Percentiles rank a stretch among this genome's conserved stretches.
Conservation (phyloP, 106 monocot species). For the Acorus calamus region DNA sequence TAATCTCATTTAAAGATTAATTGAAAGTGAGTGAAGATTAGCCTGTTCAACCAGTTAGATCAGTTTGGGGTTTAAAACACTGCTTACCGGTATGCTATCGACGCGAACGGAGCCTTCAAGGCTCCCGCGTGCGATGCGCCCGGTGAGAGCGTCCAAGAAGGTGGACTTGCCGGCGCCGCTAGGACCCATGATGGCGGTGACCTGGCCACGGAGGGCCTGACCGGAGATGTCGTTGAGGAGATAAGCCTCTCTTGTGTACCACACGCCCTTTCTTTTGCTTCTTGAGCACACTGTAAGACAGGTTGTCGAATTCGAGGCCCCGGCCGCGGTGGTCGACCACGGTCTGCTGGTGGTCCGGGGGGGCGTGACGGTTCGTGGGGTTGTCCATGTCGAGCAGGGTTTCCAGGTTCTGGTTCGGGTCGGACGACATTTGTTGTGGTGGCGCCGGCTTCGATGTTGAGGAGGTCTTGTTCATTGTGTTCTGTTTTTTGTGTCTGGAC, state of each 20-base stretch:
- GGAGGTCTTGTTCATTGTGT: no score
- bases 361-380: neutral
- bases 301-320: slow-evolving; percentile 37
- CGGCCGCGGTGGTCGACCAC: slow-evolving; percentile 15
- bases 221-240: slow-evolving; percentile 42
- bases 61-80: no score
- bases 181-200: slow-evolving; percentile 28
- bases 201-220: slow-evolving; percentile 33
- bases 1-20: no score
- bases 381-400: slow-evolving; percentile 19
- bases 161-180: slow-evolving; percentile 33
- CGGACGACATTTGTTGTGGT: neutral
- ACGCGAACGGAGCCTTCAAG: slow-evolving; percentile 22
- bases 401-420: slow-evolving; percentile 20
- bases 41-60: no score
- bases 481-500: no score
- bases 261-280: slow-evolving; percentile 31
- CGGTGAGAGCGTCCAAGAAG: slow-evolving; percentile 25
- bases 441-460: no score
- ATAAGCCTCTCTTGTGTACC: slow-evolving; percentile 22
- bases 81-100: slow-evolving; percentile 20
- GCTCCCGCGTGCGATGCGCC: slow-evolving; percentile 22
- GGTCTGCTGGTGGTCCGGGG: neutral
- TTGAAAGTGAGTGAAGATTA: no score
- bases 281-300: slow-evolving; percentile 38